Evolutionary conservation across 2,329 filamentous ascomycete species (phyloP).

Genomic region (Domatiomyces globalis): DNA sequence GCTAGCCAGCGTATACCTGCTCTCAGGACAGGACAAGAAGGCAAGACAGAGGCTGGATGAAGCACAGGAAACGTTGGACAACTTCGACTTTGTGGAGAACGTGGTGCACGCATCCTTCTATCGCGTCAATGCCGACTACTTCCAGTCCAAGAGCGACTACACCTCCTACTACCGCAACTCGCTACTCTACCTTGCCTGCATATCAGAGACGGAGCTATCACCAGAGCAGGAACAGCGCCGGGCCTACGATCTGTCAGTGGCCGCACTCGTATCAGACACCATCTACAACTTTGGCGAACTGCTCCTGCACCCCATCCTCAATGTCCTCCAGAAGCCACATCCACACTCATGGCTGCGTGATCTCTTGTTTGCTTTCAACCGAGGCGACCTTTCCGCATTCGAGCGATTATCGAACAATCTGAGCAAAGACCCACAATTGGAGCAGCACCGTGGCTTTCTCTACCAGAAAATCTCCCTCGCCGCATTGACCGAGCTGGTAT

Average conservation of each 20-base stretch:
- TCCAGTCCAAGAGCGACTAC: slow-evolving; percentile 82
- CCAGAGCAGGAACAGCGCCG: slow-evolving; percentile 62
- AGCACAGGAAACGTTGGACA: slow-evolving; percentile 75
- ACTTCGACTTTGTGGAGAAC: slow-evolving; percentile 88
- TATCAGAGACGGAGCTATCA: slow-evolving; percentile 64
- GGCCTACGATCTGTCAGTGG: slow-evolving; percentile 84
- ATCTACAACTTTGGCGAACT: slow-evolving; percentile 99
- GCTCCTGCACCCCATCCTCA: slow-evolving; percentile 90
- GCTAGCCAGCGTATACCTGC: slow-evolving; percentile 74
- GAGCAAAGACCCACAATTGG: slow-evolving; percentile 61
- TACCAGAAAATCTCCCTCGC: slow-evolving; percentile 98
- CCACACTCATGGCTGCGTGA: slow-evolving; percentile 74
- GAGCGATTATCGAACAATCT: slow-evolving; percentile 72
- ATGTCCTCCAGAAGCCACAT: slow-evolving; percentile 56
- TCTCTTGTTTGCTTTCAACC: slow-evolving; percentile 95
- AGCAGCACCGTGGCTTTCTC: slow-evolving; percentile 67
- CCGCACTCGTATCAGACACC: slow-evolving; percentile 79
- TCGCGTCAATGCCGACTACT: slow-evolving; percentile 86
- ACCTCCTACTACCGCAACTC: slow-evolving; percentile 95
- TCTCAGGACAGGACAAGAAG: slow-evolving; percentile 63
- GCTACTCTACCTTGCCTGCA: slow-evolving; percentile 91
- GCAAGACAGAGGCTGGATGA: slow-evolving; percentile 75
- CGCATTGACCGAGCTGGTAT: slow-evolving; percentile 87
- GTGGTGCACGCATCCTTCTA: slow-evolving; percentile 95
- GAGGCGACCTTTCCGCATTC: slow-evolving; percentile 78